Conservation (phyloP, 495 filamentous ascomycete species). For the Podospora anserina region DNA sequence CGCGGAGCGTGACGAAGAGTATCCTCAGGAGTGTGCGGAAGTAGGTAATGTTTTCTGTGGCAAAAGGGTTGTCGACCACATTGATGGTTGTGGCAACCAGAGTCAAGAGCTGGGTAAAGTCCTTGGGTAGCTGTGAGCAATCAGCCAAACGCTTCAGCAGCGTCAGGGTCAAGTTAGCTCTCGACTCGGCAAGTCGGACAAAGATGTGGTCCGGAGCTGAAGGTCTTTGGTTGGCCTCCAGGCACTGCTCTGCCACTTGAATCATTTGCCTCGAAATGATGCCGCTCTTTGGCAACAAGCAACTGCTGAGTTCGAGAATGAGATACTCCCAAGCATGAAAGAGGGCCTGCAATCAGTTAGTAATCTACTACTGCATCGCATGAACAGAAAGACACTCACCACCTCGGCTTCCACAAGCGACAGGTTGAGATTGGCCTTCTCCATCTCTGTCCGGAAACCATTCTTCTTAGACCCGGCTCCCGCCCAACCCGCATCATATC, state of each 20-base stretch:
- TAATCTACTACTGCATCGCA: constrained; percentile 20
- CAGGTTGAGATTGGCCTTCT: constrained; percentile 81
- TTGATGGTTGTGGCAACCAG: constrained; percentile 67
- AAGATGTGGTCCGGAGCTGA: constrained; percentile 71
- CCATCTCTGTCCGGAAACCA: constrained; percentile 77
- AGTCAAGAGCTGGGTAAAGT: constrained; percentile 60
- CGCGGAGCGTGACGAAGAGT: constrained; percentile 76
- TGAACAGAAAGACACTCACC: constrained; percentile 49
- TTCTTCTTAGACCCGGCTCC: constrained; percentile 57
- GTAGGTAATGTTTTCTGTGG: constrained; percentile 60
- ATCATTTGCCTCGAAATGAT: constrained; percentile 61
- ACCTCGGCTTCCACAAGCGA: constrained; percentile 89
- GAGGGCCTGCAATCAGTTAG: constrained; percentile 54
- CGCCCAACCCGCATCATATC: constrained; percentile 72
- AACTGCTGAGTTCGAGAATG: constrained; percentile 74
- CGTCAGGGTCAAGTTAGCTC: constrained; percentile 72
- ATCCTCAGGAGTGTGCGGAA: constrained; percentile 80
- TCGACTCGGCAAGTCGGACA: constrained; percentile 61
- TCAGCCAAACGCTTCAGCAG: constrained; percentile 73
- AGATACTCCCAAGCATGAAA: constrained; percentile 88
- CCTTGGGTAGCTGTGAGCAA: constrained; percentile 54
- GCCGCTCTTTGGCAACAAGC: constrained; percentile 56
- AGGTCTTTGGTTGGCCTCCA: constrained; percentile 64
- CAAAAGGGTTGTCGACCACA: constrained; percentile 61
- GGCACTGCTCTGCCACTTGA: constrained; percentile 66